phyloP scores from a whole-genome alignment of 2,329 filamentous ascomycete species.

The Xylariaceae sp. region DNA sequence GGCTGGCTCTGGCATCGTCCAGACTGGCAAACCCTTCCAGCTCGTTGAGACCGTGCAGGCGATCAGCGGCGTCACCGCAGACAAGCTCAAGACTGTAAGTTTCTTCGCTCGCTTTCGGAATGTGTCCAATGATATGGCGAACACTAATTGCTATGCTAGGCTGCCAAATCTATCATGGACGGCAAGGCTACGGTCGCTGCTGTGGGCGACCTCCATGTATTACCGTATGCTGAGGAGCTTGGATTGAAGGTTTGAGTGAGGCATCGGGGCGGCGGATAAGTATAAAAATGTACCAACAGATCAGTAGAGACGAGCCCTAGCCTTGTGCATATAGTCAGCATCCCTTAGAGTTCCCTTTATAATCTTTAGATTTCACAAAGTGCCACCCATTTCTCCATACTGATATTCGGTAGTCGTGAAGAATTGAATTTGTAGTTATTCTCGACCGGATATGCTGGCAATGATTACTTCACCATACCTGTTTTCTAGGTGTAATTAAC shows the following conservation, averaged over 20 bases:
- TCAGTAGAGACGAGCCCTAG: conserved; percentile 38
- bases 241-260: conserved; percentile 83
- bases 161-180: conserved; percentile 82
- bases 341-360: conserved; percentile 35
- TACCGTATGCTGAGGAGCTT: conserved; percentile 92
- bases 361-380: background rate
- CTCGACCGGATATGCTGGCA: too few relatives aligned
- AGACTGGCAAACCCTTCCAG: conserved; percentile 79
- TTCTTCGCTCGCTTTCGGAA: background rate
- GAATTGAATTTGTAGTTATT: too few relatives aligned
- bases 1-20: conserved; percentile 80
- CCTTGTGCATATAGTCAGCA: conserved; percentile 46
- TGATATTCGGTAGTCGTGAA: too few relatives aligned
- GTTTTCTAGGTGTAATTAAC: too few relatives aligned
- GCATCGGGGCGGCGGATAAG: conserved; percentile 12
- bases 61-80: conserved; percentile 76
- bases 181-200: conserved; percentile 85
- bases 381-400: too few relatives aligned
- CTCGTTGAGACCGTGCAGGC: conserved; percentile 75
- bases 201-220: conserved; percentile 85
- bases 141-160: conserved; percentile 51
- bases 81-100: conserved; percentile 83
- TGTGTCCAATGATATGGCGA: background rate
- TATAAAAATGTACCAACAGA: conserved; percentile 44
- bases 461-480: too few relatives aligned